phyloP scores from a whole-genome alignment of 2,329 filamentous ascomycete species.

The Beauveria sp. region DNA sequence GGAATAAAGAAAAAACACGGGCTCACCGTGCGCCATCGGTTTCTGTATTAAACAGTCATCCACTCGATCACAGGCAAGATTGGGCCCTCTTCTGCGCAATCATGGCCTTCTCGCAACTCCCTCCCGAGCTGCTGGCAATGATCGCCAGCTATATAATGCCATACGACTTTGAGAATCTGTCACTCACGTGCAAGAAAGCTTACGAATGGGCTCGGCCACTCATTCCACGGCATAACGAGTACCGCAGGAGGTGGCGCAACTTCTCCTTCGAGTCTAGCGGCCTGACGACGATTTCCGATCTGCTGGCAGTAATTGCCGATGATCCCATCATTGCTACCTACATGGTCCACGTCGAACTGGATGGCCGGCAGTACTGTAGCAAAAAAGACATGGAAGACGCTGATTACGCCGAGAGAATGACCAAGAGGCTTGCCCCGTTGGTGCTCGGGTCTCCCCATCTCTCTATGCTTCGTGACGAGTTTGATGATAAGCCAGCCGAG shows the following conservation, averaged over 20 bases:
- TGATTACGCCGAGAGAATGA: not conserved
- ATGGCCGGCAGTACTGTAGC: not conserved
- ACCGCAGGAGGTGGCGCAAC: not conserved
- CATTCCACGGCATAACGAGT: not conserved
- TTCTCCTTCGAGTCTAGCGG: not conserved
- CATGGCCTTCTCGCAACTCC: not conserved
- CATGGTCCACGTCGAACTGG: constrained; percentile 5
- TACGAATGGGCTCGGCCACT: not conserved
- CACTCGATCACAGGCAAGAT: too few relatives aligned
- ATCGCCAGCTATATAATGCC: not conserved
- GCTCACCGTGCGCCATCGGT: too few relatives aligned
- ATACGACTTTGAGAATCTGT: not conserved
- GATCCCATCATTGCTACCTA: constrained; percentile 2
- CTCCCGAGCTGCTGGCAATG: not conserved
- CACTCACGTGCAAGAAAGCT: not conserved
- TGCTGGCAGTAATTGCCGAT: not conserved
- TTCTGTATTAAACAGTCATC: too few relatives aligned
- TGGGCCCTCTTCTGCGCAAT: too few relatives aligned
- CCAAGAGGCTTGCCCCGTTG: not conserved
- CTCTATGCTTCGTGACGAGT: not conserved
- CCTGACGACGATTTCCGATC: not conserved
- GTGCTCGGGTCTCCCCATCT: not conserved
- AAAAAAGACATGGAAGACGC: not conserved
- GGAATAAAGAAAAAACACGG: too few relatives aligned
- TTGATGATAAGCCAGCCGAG: too few relatives aligned